phyloP scores from a whole-genome alignment of 805 yeast genomes.

The Saccharomyces cerevisiae region DNA sequence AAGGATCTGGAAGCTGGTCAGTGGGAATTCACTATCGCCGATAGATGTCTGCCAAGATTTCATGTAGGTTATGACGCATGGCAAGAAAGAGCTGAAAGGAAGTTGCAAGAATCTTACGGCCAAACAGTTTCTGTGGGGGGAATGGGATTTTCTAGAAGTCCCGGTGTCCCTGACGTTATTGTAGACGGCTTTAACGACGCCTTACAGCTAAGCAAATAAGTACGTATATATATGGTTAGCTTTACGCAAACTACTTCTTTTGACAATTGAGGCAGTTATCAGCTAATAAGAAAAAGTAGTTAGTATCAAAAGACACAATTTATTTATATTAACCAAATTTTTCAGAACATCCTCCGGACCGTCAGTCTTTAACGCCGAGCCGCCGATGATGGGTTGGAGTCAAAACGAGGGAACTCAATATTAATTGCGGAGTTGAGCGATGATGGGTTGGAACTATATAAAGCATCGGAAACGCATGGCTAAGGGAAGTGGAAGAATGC shows the following conservation, averaged over 20 bases:
- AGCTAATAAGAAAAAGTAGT: background rate
- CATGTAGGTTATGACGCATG: constrained; percentile 56
- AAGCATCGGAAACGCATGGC: background rate
- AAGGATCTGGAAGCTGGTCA: constrained; percentile 22
- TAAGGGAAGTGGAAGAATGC: background rate
- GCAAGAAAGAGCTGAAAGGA: constrained; percentile 30
- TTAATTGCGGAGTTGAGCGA: background rate
- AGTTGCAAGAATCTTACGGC: constrained; percentile 31
- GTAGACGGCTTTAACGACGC: constrained; percentile 56
- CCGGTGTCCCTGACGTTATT: constrained; percentile 87
- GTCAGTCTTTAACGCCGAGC: background rate
- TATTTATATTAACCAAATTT: background rate
- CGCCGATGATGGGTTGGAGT: background rate
- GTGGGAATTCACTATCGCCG: constrained; percentile 37
- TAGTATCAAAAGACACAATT: background rate
- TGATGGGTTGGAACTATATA: background rate
- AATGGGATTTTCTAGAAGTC: constrained; percentile 68
- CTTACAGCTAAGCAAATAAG: background rate
- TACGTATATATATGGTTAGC: background rate
- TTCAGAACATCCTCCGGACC: background rate
- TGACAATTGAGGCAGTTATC: background rate
- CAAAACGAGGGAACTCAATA: background rate
- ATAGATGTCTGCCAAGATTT: constrained; percentile 71
- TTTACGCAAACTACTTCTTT: background rate
- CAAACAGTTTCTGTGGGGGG: constrained; percentile 59